Base-by-base conservation (phyloP, 257 asterid species). In the Fraxinus pennsylvanica region DNA sequence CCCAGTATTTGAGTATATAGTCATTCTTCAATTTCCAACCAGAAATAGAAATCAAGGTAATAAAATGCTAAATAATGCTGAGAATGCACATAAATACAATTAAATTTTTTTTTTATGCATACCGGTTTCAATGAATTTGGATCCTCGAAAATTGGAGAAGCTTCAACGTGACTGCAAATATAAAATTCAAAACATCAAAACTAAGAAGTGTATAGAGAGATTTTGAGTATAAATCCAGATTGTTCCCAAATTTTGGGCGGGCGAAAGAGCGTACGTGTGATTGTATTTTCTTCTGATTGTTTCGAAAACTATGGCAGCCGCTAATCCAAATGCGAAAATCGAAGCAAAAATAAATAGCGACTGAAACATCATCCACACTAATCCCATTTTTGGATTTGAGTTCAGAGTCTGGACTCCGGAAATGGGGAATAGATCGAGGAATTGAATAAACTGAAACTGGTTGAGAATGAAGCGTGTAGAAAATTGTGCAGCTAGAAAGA, bases 121-220 rank as follows among this genome's bases (percentile, higher is more conserved):
- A 94, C 97, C 85, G 85, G 86, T 36, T 88, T 90, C 85, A 93
- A 82, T 13, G 99, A 96, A 89, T 86, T 92, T 21, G 99, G 99
- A 88, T 93, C 98, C 85, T 93, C 96, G 77, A 96, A 83, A 0
- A 89, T 74, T 7, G 99, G 97, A 80, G 94, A 82, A 72, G 90
- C 92, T 78, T 92, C 96, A 83, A 90, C 85, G 76, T 96, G 96
- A 63, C 93, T 88, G 85, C 90, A 36, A 61, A 27, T n/a, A 81
- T 45, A 1, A 19, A 74, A 30, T 71, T 73, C 61, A 63, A 32
- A 72, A 50, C 72, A 71, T 54, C 29, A 1, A 68, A 45, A 15
- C 6, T 33, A 33, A 65, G 19, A 54, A 68, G 45, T 25, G 52
- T 1, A 68, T 0, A 7, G 69, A 63, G 0, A 30, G 5, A 12